A percentile compares a stretch with the other conserved stretches of the same genome.
These are phyloP conservation scores for Nemania abortiva DNA, from an alignment of 2,329 filamentous ascomycete genomes.

Conservation along the genomic window DNA sequence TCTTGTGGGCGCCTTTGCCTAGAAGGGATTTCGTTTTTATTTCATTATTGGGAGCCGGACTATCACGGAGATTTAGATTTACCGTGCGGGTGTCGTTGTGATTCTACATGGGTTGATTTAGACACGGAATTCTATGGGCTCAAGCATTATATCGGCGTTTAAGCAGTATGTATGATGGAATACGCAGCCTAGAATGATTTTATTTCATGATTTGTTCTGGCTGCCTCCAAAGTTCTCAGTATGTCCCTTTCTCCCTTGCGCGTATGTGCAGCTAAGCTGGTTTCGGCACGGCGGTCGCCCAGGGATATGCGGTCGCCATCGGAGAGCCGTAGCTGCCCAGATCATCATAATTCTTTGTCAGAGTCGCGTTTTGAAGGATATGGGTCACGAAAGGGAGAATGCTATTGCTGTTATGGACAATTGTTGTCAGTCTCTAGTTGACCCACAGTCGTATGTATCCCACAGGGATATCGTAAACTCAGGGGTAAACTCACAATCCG, in stretches of 20 bases:
- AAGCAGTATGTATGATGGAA: constrained; percentile 9
- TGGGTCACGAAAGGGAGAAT: constrained; percentile 63
- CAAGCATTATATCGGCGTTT: constrained; percentile 38
- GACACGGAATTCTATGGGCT: constrained; percentile 27
- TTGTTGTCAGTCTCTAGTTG: constrained; percentile 19
- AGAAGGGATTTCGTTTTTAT: constrained; percentile 7
- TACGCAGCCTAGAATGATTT: constrained; percentile 20
- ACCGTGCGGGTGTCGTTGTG: constrained; percentile 8
- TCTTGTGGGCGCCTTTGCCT: constrained; percentile 79
- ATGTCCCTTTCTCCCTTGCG: background rate
- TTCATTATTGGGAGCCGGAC: constrained; percentile 1
- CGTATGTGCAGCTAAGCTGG: constrained; percentile 24
- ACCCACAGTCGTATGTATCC: background rate
- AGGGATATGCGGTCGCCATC: constrained; percentile 60
- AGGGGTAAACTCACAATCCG: constrained; percentile 56
- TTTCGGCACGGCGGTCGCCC: constrained; percentile 56
- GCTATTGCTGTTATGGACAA: constrained; percentile 51
- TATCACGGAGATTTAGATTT: constrained; percentile 10
- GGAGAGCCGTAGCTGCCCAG: constrained; percentile 58
- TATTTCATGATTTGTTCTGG: constrained; percentile 27
- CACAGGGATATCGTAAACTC: background rate
- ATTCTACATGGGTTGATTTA: constrained; percentile 31
- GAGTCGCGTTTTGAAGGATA: constrained; percentile 60
- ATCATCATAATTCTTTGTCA: constrained; percentile 60
- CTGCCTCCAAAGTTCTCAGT: background rate